Evolutionary conservation across 306 rosid genomes (phyloP), one percentile per base, ranked within the genome.

Genomic region (Pyrus communis): DNA sequence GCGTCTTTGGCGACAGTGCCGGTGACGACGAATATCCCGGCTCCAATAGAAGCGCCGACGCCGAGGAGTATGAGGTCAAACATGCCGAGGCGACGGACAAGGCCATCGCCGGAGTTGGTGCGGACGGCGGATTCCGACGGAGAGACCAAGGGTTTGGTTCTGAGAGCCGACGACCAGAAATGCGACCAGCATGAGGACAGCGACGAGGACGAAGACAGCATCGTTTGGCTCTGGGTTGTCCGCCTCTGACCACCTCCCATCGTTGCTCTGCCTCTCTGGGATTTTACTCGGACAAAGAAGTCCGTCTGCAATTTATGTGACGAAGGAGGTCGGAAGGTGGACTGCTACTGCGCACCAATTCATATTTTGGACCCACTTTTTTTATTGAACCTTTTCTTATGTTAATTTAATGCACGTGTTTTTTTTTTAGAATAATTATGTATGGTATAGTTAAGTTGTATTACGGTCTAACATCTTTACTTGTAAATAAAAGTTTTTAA

Each of bases 1-100:
- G 86, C 78, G 61, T 90, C 97, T n/a, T 79, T 93, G 69, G 99
- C 99, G 55, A 95, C 99, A 75, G 97, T 95, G 51, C 99, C 97
- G 71, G 99, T 95, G 74, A 95, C 82, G 67, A 95, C 97, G 76
- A 95, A 95, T 28, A 92, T 92, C 3, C 99, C 97, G 33, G 97
- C 96, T 25, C 97, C 97, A 27, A 95, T 92, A 75, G 97, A 95
- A n/a, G 97, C 97, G 19, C 97, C 99, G 69, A 95, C 84, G 12
- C 97, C 96, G 66, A 95, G 84, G 63, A 95, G 97, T 13, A 95
- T n/a, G 57, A 95, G 97, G 77, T 95, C 99, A 59, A 92, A 7
- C 70, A 87, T 84, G 55, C 97, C 93, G 22, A 95, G 99, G 7
- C 90, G 88, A 43, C 97, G 97, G 68, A 91, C 85, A 57, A 95